Conservation (phyloP, 2,329 filamentous ascomycete species). For the Phaeoacremonium minimum region DNA sequence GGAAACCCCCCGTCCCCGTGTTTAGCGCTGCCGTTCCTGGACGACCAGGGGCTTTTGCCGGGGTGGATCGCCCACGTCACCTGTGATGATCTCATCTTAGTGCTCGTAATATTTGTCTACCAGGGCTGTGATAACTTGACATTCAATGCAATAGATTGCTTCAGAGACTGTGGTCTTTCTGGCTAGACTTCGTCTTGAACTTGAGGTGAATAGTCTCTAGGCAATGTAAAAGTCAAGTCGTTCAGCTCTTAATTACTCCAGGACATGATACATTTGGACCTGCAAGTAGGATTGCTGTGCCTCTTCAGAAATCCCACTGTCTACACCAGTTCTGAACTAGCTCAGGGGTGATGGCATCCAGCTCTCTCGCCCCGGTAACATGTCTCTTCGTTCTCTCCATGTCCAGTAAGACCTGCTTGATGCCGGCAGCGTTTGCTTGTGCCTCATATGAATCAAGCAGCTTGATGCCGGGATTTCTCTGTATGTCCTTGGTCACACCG, state of each 20-base stretch:
- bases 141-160: background rate
- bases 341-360: slow-evolving; percentile 30
- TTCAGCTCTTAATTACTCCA: background rate
- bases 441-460: slow-evolving; percentile 40
- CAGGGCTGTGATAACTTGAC: background rate
- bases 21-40: too few species aligned
- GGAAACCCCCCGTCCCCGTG: too few species aligned
- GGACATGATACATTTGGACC: too few species aligned
- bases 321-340: slow-evolving; percentile 40
- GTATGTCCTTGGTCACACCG: too few species aligned
- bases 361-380: slow-evolving; percentile 31
- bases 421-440: slow-evolving; percentile 10
- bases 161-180: too few species aligned
- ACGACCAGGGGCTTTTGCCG: background rate
- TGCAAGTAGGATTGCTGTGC: too few species aligned
- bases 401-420: slow-evolving; percentile 27
- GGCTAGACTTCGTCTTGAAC: background rate
- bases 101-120: background rate
- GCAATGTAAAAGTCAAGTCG: background rate
- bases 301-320: slow-evolving; percentile 34
- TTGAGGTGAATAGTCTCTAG: background rate
- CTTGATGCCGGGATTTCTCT: slow-evolving; percentile 42
- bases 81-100: background rate
- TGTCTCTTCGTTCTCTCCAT: slow-evolving; percentile 28
- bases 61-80: background rate